Base-by-base conservation (phyloP, 768 basidiomycete species). In the Kwoniella dendrophila region DNA sequence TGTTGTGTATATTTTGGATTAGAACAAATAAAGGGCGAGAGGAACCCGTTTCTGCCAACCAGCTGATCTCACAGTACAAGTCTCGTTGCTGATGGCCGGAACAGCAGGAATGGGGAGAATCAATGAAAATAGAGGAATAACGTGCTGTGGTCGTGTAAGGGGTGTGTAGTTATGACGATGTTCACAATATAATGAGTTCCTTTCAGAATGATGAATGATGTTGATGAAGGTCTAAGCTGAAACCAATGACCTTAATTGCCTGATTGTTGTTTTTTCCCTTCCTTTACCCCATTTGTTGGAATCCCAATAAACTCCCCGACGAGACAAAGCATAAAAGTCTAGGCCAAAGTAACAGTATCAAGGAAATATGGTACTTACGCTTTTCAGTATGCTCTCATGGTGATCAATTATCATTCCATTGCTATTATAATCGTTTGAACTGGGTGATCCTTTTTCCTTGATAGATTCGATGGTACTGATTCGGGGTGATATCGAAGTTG, bases 401-500 rank as follows among this genome's bases (percentile, higher is more conserved):
- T 44, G 43, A 44, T 11, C n/a, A 22, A n/a, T 43, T 20, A 11
- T 43, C 20, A 20, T 14, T 43, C 20, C 41, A 10, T 43, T 43
- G n/a, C 36, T 8, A 38, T 43, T 43, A 43, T 8, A 20, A 43
- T 7, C 41, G 20, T 43, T 10, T 14, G 12, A 6, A 43, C 12
- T n/a, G 20, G 12, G 8, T 20, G 12, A 14, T 43, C 32, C 49
- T 10, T 51, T 51, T 32, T 33, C 32, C 32, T 20, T 36, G 41
- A 43, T 36, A 36, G 32, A 30, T 47, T 58, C 56, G 56, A 58
- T 58, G 43, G 30, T 38, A 24, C 33, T 48, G 33, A 11, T 33
- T 40, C 30, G 45, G 56, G 56, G 56, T n/a, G 56, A 45, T 36
- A 58, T 58, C 56, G 56, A 48, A 45, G 56, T 47, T 47, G 47